Percentiles rank a stretch among this genome's conserved stretches.
phyloP scores from a whole-genome alignment of 108 stramenopile species.

The Discostella stelligeroides region DNA sequence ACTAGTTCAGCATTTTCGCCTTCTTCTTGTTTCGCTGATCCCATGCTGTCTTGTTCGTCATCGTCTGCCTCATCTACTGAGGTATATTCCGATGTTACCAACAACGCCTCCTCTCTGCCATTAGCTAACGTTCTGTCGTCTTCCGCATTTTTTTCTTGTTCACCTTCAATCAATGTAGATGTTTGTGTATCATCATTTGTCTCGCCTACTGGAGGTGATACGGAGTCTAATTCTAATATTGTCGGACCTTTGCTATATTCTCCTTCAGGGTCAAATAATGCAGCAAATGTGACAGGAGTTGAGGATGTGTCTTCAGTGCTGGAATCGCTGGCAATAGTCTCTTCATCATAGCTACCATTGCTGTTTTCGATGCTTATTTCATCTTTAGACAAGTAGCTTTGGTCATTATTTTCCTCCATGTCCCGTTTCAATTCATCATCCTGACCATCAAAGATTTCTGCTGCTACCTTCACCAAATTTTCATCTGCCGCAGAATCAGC shows the following conservation, averaged over 20 bases:
- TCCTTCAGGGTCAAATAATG: background rate
- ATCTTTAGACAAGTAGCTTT: too few relatives aligned
- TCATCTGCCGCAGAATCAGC: background rate
- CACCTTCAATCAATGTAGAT: background rate
- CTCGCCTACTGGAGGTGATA: background rate
- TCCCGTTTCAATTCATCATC: background rate
- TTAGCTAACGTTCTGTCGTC: background rate
- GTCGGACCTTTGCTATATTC: background rate
- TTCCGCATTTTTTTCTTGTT: background rate
- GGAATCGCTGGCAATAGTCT: too few relatives aligned
- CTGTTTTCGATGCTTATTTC: background rate
- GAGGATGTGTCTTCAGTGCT: too few relatives aligned
- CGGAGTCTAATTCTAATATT: background rate
- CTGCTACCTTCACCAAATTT: too few relatives aligned
- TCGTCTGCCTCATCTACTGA: constrained; percentile 1
- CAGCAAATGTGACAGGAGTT: too few relatives aligned
- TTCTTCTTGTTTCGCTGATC: background rate
- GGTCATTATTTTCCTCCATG: background rate
- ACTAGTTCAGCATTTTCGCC: background rate
- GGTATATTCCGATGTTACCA: background rate
- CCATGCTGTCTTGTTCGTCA: background rate
- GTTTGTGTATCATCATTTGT: too few relatives aligned
- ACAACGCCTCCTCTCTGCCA: background rate
- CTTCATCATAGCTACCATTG: too few relatives aligned
- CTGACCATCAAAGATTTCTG: background rate